Evolutionary conservation across 306 rosid genomes (phyloP).

Genomic region (Citrullus mucosospermus): DNA sequence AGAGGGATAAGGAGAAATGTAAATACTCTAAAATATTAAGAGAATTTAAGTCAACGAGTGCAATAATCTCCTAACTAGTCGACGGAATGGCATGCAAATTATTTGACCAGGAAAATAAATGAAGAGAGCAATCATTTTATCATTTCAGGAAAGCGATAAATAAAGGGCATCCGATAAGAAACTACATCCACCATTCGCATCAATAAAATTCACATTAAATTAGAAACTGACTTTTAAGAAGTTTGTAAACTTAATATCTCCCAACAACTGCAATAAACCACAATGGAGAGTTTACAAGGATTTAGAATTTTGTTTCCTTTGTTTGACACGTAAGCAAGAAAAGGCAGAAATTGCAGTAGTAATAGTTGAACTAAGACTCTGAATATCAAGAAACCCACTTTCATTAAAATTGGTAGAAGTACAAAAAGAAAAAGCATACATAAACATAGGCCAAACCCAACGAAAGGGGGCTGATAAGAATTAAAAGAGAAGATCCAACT

Average conservation of each 20-base stretch:
- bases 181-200: neutral
- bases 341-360: neutral
- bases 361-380: neutral
- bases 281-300: neutral
- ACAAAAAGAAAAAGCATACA: neutral
- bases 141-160: neutral
- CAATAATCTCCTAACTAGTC: neutral
- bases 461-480: neutral
- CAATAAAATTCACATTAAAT: neutral
- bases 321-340: neutral
- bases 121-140: neutral
- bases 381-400: neutral
- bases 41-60: neutral
- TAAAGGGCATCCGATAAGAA: neutral
- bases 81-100: neutral
- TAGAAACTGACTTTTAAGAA: neutral
- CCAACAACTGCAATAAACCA: neutral
- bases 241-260: neutral
- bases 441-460: neutral
- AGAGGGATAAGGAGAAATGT: neutral
- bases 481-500: neutral
- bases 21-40: neutral
- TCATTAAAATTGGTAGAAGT: too few relatives aligned
- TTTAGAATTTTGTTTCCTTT: neutral
- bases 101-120: neutral